Evolutionary conservation across 2,329 filamentous ascomycete species (phyloP).

Genomic region (Scytalidium sp.): DNA sequence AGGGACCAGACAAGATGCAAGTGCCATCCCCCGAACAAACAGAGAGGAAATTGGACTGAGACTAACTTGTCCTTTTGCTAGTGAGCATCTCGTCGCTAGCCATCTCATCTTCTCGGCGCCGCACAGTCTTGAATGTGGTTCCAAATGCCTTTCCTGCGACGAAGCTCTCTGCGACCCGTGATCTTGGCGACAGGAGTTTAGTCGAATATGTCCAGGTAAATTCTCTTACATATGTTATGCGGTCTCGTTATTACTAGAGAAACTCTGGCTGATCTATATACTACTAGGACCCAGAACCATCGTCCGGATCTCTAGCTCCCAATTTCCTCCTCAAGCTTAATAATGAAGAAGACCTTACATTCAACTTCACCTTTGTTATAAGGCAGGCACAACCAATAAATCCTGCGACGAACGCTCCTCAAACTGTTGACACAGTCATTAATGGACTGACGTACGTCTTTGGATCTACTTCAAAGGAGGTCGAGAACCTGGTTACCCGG

Average conservation of each 20-base stretch:
- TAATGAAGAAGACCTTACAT: conserved; percentile 89
- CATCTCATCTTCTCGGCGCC: conserved; percentile 76
- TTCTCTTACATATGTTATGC: conserved; percentile 9
- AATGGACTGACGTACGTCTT: conserved; percentile 91
- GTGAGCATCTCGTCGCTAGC: conserved; percentile 84
- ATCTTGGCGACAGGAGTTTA: conserved; percentile 68
- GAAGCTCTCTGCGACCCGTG: conserved; percentile 69
- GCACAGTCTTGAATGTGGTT: conserved; percentile 70
- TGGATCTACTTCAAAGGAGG: conserved; percentile 78
- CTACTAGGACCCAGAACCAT: conserved; percentile 71
- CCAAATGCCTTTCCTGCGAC: conserved; percentile 88
- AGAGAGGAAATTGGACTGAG: conserved; percentile 6
- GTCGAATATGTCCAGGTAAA: conserved; percentile 90
- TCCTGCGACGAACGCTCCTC: conserved; percentile 42
- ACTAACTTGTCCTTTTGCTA: conserved; percentile 35
- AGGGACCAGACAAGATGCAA: conserved; percentile 90
- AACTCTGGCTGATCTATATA: not conserved
- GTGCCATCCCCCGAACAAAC: conserved; percentile 33
- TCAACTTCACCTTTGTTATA: conserved; percentile 89
- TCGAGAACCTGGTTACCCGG: conserved; percentile 89
- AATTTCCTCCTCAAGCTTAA: conserved; percentile 81
- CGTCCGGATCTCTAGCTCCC: conserved; percentile 47
- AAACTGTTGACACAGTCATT: conserved; percentile 70
- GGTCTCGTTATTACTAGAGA: not conserved
- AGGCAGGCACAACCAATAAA: conserved; percentile 44